Evolutionary conservation across 148 eudicot genomes (phyloP), one percentile per base, ranked within the genome.

Genomic region (Silene uniflora): DNA sequence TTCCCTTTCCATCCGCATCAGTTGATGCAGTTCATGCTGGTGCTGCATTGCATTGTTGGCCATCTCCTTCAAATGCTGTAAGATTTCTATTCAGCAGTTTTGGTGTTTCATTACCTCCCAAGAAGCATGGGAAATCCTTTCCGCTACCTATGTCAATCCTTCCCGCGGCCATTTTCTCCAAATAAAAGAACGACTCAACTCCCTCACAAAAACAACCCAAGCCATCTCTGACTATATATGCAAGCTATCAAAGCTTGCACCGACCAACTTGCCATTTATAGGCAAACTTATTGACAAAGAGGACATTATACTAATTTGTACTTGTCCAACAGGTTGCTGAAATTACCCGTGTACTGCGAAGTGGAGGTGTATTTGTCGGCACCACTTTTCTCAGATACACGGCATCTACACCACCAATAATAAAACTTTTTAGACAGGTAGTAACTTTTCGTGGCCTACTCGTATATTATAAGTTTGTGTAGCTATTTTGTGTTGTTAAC

Each of bases 31-130:
- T 96, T 81, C 99, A 96, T 88, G 99, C 99, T 76, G 99, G 98
- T 77, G 99, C 99, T 70, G 99, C 99, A 61, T 87, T 96, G 73
- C 99, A 96, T 82, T 96, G 99, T 80, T 92, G 98, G 99, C 98
- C 98, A 62, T 96, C 98, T 82, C 91, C 97, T 69, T 89, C 97
- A 7, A 96, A 92, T 86, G 99, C 99, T 23, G 99, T 96, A 83
- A 85, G 89, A 76, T 79, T 42, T 77, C 64, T 21, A 12, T 67
- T 61, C 70, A 59, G 44, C 76, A 76, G 17, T 10, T 22, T 10
- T 63, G 13, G 17, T 52, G 16, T 49, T 14, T 49, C 13, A 49
- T 49, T 11, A 49, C 55, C 32, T 29, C 32, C 32, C 32, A 1
- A 29, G 32, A 29, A 29, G 32, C 32, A 29, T 29, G 32, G 32